Base-by-base conservation (phyloP, 305 asterid species). In the Solanum hybrid region DNA sequence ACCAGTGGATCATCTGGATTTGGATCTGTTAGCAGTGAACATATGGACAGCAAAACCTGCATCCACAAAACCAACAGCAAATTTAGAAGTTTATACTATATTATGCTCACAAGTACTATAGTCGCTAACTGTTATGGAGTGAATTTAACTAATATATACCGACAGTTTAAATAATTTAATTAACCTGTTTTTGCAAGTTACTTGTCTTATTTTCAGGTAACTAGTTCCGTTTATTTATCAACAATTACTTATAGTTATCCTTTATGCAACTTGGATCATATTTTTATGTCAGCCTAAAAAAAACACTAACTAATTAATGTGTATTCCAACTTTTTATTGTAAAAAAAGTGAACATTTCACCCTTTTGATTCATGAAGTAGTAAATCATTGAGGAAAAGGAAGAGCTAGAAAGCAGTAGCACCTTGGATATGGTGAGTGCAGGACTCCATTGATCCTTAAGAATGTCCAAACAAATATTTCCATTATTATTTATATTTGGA, bases 401-500 rank as follows among this genome's bases (percentile, higher is more conserved):
- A 4, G 31, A n/a, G 51, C 11, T 7, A 27, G 51, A 78, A 86
- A 31, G 4, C 29, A 24, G 32, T 14, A 60, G 35, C 12, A 96
- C 98, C 98, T 96, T 96, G 56, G 99, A 96, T 78, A 96, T 95
- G 94, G 99, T 96, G 90, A 96, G 98, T 78, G 99, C 99, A 73
- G 99, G 99, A 91, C 98, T 95, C 99, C 99, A 96, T 86, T 96
- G 99, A 91, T 96, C 98, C 93, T 95, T 96, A 75, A 96, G 98
- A 79, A 96, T 95, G 73, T 96, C 99, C 91, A 95, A 93, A 92
- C 98, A 96, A 88, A 95, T 96, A 85, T 95, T 96, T 66, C 99
- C 98, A 86, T 95, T 96, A 89, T 95, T 95, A 91, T 95, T 95
- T 29, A 96, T 95, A 90, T 96, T 96, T 24, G 99, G 99, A 93